Evolutionary conservation across 257 asterid species (phyloP).

Genomic region (Paulownia fortunei): DNA sequence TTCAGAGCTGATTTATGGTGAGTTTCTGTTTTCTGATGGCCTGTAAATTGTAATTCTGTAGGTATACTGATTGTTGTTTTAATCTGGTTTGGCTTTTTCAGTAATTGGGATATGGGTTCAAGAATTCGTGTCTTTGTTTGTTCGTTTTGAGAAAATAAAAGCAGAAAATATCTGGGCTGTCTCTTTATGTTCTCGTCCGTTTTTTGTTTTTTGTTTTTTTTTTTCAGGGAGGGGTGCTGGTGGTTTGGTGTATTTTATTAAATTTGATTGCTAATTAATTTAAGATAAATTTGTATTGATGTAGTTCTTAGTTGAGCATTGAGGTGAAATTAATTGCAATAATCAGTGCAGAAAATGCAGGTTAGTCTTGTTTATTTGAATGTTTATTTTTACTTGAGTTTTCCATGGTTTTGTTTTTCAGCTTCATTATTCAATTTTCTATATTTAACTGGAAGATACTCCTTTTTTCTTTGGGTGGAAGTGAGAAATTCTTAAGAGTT

Average conservation of each 20-base stretch:
- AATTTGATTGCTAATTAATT: not conserved
- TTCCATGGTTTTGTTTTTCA: not conserved
- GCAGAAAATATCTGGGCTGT: not conserved
- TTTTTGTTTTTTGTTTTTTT: too few relatives aligned
- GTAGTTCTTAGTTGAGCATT: constrained; percentile 28
- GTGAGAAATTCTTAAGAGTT: constrained; percentile 8
- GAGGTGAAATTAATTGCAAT: constrained; percentile 22
- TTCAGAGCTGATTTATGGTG: constrained; percentile 21
- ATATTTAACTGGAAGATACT: not conserved
- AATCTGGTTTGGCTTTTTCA: not conserved
- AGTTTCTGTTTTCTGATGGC: constrained; percentile 7
- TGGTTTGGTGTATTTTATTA: too few relatives aligned
- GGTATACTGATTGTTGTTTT: not conserved
- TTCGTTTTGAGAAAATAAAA: too few relatives aligned
- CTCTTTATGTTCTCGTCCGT: not conserved
- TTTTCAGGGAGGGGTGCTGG: not conserved
- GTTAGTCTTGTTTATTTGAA: constrained; percentile 26
- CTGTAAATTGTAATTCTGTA: too few relatives aligned
- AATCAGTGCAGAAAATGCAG: constrained; percentile 37
- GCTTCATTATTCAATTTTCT: not conserved
- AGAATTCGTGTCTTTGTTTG: not conserved
- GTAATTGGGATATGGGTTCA: not conserved
- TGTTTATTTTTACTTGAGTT: not conserved
- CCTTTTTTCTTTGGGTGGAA: not conserved
- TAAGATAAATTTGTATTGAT: not conserved